Base-by-base conservation (phyloP, 441 rosid species). In the Mallotus repandus region DNA sequence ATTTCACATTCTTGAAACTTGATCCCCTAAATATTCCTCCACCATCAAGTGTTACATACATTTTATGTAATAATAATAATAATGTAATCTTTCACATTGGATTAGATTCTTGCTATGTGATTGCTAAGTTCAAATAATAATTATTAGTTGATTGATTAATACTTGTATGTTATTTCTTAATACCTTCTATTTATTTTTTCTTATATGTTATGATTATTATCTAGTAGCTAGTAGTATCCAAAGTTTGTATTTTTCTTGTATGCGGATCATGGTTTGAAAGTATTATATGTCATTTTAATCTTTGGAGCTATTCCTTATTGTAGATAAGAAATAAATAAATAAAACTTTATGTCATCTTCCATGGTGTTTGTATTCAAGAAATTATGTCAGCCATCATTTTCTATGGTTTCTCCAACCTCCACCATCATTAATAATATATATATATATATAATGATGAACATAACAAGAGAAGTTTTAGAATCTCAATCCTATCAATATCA, bases 361-460 rank as follows among this genome's bases (percentile, higher is more conserved):
- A 56, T 12, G 45, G 68, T 41, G 81, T 59, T 59, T 58, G 64
- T 16, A 64, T 35, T 32, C 53, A 35, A 43, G 72, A 60, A 59
- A 75, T 63, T 38, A 57, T 29, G 79, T 75, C 57, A 72, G 68
- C 77, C 74, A 72, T 79, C 77, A 62, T 71, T 74, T 66, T 62
- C 57, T 59, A 1, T 32, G 41, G 53, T 66, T 66, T 66, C 72
- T 68, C 57, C 58, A 58, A 56, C 63, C 67, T 57, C 70, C 48
- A 45, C 77, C 69, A 14, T 66, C 61, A 55, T 61, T 35, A 35
- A 25, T n/a, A 25, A 35, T 35, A 35, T 35, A 35, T 35, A 35
- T 35, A 35, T 35, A 35, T 35, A 35, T 35, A 70, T 65, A 43
- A 41, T 75, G n/a, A 45, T 55, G 48, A 63, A 38, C 8, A 55